Conservation (phyloP, 225 moss, liverwort and hornwort genomes). For the Physcomitrium patens region DNA sequence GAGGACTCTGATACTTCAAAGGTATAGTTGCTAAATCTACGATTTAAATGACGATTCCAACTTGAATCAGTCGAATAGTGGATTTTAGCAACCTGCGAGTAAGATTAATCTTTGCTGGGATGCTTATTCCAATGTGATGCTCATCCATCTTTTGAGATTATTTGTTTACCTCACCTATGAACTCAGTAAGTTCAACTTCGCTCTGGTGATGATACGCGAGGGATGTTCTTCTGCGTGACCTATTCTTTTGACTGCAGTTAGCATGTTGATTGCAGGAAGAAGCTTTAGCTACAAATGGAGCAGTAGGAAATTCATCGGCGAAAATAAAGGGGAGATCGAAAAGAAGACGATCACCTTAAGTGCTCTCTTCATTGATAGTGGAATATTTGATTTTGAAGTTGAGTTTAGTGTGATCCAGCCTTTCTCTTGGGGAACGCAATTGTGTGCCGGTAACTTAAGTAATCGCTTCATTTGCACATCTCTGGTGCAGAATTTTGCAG, state of each 20-base stretch:
- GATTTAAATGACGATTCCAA: neutral
- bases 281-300: slow-evolving; percentile 64
- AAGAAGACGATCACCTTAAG: slow-evolving; percentile 74
- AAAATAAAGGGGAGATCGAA: slow-evolving; percentile 87
- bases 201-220: neutral
- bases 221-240: neutral
- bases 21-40: slow-evolving; percentile 22
- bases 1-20: slow-evolving; percentile 30
- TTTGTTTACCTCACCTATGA: neutral
- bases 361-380: neutral
- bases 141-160: neutral
- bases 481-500: slow-evolving; percentile 47
- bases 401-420: slow-evolving; percentile 47
- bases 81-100: no score
- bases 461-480: slow-evolving; percentile 44
- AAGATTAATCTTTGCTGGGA: neutral
- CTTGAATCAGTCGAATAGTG: slow-evolving; percentile 3
- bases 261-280: slow-evolving; percentile 58
- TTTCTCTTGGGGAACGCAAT: slow-evolving; percentile 36
- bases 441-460: slow-evolving; percentile 31
- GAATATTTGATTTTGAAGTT: slow-evolving; percentile 46
- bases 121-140: neutral
- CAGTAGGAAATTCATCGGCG: slow-evolving; percentile 51
- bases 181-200: neutral
- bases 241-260: slow-evolving; percentile 18